Conservation (phyloP, 2,329 filamentous ascomycete species). For the Botryotinia globosa region DNA sequence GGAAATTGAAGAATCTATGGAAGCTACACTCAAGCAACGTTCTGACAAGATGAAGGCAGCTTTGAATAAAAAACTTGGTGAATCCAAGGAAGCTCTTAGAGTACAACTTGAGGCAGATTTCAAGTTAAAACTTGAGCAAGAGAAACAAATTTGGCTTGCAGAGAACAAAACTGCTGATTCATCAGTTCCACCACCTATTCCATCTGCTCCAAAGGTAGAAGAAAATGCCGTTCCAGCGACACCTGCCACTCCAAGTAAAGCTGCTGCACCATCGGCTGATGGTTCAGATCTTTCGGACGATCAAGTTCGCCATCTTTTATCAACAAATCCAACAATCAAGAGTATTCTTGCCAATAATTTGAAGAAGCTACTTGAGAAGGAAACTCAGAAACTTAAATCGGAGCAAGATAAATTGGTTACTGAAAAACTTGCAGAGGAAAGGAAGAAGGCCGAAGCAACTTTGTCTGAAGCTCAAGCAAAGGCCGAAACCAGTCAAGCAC, state of each 20-base stretch:
- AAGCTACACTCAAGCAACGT: constrained; percentile 59
- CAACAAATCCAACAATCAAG: constrained; percentile 50
- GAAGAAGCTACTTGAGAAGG: constrained; percentile 60
- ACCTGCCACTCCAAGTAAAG: constrained; percentile 31
- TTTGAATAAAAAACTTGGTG: constrained; percentile 64
- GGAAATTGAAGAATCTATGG: constrained; percentile 58
- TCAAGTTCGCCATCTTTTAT: constrained; percentile 55
- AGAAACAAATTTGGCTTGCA: constrained; percentile 59
- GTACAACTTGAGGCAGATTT: constrained; percentile 49
- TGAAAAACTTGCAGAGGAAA: constrained; percentile 49
- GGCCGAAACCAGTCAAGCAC: constrained; percentile 36
- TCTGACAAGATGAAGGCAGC: constrained; percentile 67
- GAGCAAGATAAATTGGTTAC: constrained; percentile 48
- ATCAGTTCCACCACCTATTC: constrained; percentile 42
- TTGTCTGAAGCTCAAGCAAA: constrained; percentile 51
- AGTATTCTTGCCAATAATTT: constrained; percentile 54
- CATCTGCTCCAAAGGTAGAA: constrained; percentile 37
- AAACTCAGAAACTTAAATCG: constrained; percentile 57
- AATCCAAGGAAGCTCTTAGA: constrained; percentile 52
- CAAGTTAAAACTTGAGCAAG: constrained; percentile 56
- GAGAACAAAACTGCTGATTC: constrained; percentile 43
- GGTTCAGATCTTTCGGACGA: constrained; percentile 42
- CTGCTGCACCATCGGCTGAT: constrained; percentile 18
- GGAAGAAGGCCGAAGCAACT: constrained; percentile 42
- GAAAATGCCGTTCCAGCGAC: constrained; percentile 12